Base-by-base conservation (phyloP, 768 basidiomycete genomes). In the Tylopilus balloui region DNA sequence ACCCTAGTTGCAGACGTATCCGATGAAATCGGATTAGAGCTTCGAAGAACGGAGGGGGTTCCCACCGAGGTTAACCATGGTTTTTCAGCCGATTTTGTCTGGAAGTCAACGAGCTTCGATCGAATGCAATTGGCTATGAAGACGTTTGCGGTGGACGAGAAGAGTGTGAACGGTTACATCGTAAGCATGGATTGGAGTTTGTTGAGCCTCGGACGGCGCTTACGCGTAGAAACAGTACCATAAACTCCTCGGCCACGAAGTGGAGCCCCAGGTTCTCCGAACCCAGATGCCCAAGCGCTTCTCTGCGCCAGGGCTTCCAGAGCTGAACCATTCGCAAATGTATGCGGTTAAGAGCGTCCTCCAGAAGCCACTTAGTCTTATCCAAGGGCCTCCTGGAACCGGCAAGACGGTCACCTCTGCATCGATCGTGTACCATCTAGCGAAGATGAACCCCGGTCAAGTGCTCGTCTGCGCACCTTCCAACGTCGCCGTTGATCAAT, bases 121-220 rank as follows among this genome's bases (percentile, higher is more conserved):
- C 79, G 96, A 42, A 99, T 99, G 96, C 96, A 99, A 65, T 78
- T 92, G 28, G 95, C 96, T 0, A 98, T 99, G 95, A 98, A 97
- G 78, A 98, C 94, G 1, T 99, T 99, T 64, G 96, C 96, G 8
- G 88, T 99, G 15, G 96, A 99, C 59, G 96, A 99, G 70, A 96
- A 97, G 77, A 96, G 93, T 65, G 96, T 99, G 58, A 94, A 91
- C 63, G 96, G 95, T 11, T 99, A 97, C 57, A 99, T 99, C 52
- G 91, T 92, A 67, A 68, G 90, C 72, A n/a, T 39, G 9, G 21
- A 29, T 17, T 28, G 20, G 29, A 29, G 3, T 46, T 54, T 54
- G 48, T 44, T 9, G 17, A 25, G 15, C 6, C 3, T n/a, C 6
- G 23, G 21, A 15, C 11, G 11, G 19, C 3, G 25, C 45, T 62